Percentiles rank a stretch among this genome's conserved stretches.
Evolutionary conservation across 129 eudicot genomes (phyloP).

Genomic region (Flaveria brownii): DNA sequence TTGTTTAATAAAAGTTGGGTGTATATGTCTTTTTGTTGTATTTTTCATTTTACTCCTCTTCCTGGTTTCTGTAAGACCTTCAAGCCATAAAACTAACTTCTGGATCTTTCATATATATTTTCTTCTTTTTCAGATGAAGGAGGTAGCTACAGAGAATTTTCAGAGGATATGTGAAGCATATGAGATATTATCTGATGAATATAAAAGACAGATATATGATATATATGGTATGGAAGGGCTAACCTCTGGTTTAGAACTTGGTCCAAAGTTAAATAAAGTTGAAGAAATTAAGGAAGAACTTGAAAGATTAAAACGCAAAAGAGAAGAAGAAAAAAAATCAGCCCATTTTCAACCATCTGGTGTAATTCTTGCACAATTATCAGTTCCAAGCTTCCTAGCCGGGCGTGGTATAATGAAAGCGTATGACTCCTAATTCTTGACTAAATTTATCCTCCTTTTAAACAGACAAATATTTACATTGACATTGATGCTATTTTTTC

Average conservation of each 20-base stretch:
- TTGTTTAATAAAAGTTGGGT: neutral
- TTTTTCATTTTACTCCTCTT: neutral
- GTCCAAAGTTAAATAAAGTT: constrained; percentile 67
- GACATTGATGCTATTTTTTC: neutral
- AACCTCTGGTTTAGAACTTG: constrained; percentile 90
- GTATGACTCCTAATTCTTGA: constrained; percentile 45
- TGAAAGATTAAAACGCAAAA: constrained; percentile 68
- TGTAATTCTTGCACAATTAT: constrained; percentile 70
- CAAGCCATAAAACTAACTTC: constrained; percentile 15
- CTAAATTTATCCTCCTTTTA: constrained; percentile 8
- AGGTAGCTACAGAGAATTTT: constrained; percentile 83
- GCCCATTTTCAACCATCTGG: constrained; percentile 76
- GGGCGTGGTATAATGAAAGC: constrained; percentile 92
- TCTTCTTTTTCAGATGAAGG: constrained; percentile 74
- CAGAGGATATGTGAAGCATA: constrained; percentile 98
- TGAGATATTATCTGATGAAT: constrained; percentile 78
- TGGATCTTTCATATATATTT: neutral
- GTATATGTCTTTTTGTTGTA: neutral
- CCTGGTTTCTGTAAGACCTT: neutral
- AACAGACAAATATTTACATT: neutral
- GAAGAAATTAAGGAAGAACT: constrained; percentile 91
- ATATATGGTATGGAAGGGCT: constrained; percentile 98
- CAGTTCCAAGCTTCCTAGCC: constrained; percentile 65
- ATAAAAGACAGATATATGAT: constrained; percentile 88
- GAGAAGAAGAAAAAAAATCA: constrained; percentile 58